Evolutionary conservation across 345 rosid genomes (phyloP).

Genomic region (Theobroma cacao): DNA sequence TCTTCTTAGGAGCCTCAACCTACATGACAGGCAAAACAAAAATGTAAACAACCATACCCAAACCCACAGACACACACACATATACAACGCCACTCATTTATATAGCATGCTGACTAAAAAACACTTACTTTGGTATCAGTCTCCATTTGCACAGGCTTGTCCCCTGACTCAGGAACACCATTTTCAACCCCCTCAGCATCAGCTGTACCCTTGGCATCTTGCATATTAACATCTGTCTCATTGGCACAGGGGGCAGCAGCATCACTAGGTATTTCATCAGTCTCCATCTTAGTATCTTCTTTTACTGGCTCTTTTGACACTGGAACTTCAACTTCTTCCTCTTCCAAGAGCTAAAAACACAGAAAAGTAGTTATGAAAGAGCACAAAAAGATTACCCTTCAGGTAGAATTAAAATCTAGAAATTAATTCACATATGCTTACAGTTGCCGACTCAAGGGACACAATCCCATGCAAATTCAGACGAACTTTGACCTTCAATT

Average conservation of each 20-base stretch:
- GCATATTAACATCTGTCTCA: slow-evolving; percentile 75
- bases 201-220: slow-evolving; percentile 64
- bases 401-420: not conserved
- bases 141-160: slow-evolving; percentile 80
- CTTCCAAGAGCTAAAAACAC: slow-evolving; percentile 76
- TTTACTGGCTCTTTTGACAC: slow-evolving; percentile 55
- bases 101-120: not conserved
- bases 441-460: slow-evolving; percentile 80
- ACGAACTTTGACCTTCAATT: slow-evolving; percentile 85
- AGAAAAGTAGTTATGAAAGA: not conserved
- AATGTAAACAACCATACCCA: not conserved
- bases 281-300: slow-evolving; percentile 72
- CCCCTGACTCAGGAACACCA: slow-evolving; percentile 72
- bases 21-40: slow-evolving; percentile 19
- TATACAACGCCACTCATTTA: too few relatives aligned
- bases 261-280: slow-evolving; percentile 53
- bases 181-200: slow-evolving; percentile 58
- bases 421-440: slow-evolving; percentile 31
- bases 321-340: slow-evolving; percentile 86
- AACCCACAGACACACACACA: too few relatives aligned
- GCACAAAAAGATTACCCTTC: not conserved
- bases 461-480: slow-evolving; percentile 84
- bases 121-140: slow-evolving; percentile 66
- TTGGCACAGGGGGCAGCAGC: slow-evolving; percentile 43
- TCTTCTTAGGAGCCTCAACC: slow-evolving; percentile 87